Evolutionary conservation across 805 yeast species (phyloP).

Genomic region (Saccharomyces mikatae): DNA sequence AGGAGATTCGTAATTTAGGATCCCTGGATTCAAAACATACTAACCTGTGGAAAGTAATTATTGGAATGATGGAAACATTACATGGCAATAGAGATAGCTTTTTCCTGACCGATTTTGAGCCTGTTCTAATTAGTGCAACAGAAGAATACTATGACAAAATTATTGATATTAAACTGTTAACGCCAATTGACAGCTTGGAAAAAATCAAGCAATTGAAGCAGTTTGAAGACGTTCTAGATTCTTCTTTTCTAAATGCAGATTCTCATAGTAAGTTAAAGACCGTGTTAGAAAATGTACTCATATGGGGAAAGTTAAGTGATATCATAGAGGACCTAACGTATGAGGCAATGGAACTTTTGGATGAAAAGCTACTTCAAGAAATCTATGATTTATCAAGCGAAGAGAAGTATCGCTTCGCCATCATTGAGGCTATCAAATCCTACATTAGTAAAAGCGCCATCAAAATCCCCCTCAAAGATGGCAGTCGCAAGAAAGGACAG

Average conservation of each 20-base stretch:
- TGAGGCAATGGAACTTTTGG: slow-evolving; percentile 7
- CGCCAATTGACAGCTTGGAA: slow-evolving; percentile 50
- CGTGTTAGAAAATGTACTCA: slow-evolving; percentile 16
- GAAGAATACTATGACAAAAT: slow-evolving; percentile 45
- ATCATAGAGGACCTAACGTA: slow-evolving; percentile 7
- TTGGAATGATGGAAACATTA: slow-evolving; percentile 65
- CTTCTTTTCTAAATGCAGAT: slow-evolving; percentile 17
- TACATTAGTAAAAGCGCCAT: slow-evolving; percentile 13
- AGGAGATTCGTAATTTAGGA: slow-evolving; percentile 25
- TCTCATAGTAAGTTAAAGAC: slow-evolving; percentile 15
- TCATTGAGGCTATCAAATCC: slow-evolving; percentile 10
- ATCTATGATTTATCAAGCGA: slow-evolving; percentile 13
- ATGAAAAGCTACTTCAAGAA: slow-evolving; percentile 10
- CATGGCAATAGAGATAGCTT: slow-evolving; percentile 50
- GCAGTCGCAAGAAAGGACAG: slow-evolving; percentile 34
- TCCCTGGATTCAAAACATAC: slow-evolving; percentile 9
- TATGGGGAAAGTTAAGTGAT: slow-evolving; percentile 13
- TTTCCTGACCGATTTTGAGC: slow-evolving; percentile 61
- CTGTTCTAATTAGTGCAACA: slow-evolving; percentile 47
- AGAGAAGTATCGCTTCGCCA: slow-evolving; percentile 6
- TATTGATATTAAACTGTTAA: slow-evolving; percentile 36
- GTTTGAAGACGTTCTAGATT: slow-evolving; percentile 46
- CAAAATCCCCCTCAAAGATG: slow-evolving; percentile 8
- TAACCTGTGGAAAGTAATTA: slow-evolving; percentile 49
- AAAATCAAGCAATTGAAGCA: slow-evolving; percentile 44